Evolutionary conservation across 345 rosid species (phyloP), one percentile per base, ranked within the genome.

Genomic region (Camelina neglecta): DNA sequence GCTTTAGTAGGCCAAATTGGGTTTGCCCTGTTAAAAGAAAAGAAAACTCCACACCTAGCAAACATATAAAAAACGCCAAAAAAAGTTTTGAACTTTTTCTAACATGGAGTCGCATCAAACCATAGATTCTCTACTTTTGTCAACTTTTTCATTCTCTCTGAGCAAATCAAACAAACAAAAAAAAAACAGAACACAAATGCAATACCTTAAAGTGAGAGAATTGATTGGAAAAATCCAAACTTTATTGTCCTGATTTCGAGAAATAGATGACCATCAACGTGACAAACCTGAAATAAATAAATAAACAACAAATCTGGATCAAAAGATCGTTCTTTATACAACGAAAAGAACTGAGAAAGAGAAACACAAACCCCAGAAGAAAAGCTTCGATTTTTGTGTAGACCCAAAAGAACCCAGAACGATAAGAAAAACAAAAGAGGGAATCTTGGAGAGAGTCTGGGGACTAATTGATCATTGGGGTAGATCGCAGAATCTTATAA

Each of bases 261-360:
- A 54, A 49, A 79, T 89, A 91, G 87, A 89, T 85, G 90, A 91
- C 75, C 93, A 86, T 84, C 88, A 60, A n/a, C 81, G 83, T 83
- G 67, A 73, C 8, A 35, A 35, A 35, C 38, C 38, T 35, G 38
- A 35, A 7, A 35, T 1, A 29, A 29, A 26, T 1, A 26, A 29
- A 29, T 0, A 29, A 73, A 73, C 24, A 69, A 67, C 39, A 21
- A 79, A 48, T 38, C 11, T 63, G 31, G 10, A 77, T 71, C 71
- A 64, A 41, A 71, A 71, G 54, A 0, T 36, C 5, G 2, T 65
- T 56, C 60, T 8, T 71, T 77, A 53, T 20, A 29, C n/a, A 4
- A 62, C 15, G 7, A 18, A 49, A 44, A 35, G 4, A 54, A 23
- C 51, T 74, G n/a, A 35, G 44, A 16, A 16, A 29, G 31, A 29